phyloP scores from a whole-genome alignment of 225 moss, liverwort and hornwort species.

The Pseudisothecium myosuroides region DNA sequence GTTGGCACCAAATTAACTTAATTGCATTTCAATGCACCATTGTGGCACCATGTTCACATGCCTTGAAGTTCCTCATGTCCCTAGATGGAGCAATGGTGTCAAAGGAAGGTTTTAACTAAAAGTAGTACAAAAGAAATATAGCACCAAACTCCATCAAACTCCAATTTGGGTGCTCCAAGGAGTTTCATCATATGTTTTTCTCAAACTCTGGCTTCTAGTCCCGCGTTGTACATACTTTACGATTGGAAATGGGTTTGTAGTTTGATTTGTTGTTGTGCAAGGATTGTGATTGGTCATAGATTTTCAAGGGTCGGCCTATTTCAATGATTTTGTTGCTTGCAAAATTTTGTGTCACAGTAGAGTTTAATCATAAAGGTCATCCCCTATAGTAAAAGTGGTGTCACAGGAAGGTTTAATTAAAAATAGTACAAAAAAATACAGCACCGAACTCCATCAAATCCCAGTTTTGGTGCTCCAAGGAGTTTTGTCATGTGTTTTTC shows the following conservation, averaged over 20 bases:
- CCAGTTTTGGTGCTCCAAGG: neutral
- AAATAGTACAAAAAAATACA: neutral
- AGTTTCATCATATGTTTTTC: too few species aligned
- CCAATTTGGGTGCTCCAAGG: too few species aligned
- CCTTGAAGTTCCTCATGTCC: too few species aligned
- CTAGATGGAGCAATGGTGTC: too few species aligned
- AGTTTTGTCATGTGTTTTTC: neutral
- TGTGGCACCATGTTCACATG: too few species aligned
- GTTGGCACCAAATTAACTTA: too few species aligned
- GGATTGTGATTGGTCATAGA: neutral
- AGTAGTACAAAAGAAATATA: too few species aligned
- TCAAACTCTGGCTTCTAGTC: too few species aligned
- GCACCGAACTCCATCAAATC: neutral
- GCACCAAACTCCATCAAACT: too few species aligned
- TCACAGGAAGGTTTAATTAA: neutral
- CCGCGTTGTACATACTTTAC: too few species aligned
- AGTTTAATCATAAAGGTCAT: rapidly evolving
- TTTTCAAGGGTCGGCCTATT: neutral
- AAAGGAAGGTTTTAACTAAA: too few species aligned
- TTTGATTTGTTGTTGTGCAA: neutral
- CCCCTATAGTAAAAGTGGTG: rapidly evolving
- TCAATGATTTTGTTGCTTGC: neutral
- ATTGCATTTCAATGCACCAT: too few species aligned
- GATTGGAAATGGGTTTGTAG: neutral
- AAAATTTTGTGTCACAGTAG: neutral